phyloP scores from a whole-genome alignment of 768 basidiomycete genomes.

The Trichaptum fuscoviolaceum region DNA sequence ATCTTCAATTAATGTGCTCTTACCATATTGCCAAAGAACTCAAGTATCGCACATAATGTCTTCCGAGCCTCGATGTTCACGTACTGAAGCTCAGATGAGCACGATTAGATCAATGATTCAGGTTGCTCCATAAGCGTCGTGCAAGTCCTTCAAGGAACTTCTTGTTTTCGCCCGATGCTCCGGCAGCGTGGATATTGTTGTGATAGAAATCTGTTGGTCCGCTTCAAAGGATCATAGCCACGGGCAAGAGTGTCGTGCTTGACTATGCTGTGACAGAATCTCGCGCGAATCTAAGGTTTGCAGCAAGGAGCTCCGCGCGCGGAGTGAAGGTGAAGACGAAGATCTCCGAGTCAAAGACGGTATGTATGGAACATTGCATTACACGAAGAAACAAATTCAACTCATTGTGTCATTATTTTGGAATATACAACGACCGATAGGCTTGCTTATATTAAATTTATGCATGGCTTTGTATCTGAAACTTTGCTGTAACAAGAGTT shows the following conservation, averaged over 20 bases:
- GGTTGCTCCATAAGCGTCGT: too few relatives aligned
- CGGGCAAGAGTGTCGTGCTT: constrained; percentile 39
- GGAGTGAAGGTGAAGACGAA: constrained; percentile 67
- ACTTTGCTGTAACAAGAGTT: constrained; percentile 58
- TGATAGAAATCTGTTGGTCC: constrained; percentile 41
- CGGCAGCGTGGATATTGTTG: too few relatives aligned
- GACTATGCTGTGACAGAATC: constrained; percentile 64
- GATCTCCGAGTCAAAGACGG: constrained; percentile 85
- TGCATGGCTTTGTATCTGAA: constrained; percentile 60
- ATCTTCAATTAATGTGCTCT: too few relatives aligned
- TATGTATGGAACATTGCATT: constrained; percentile 23
- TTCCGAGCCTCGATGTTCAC: too few relatives aligned
- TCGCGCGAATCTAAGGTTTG: constrained; percentile 62
- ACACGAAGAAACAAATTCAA: neutral
- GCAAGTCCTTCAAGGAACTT: too few relatives aligned
- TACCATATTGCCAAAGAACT: too few relatives aligned
- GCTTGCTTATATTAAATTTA: constrained; percentile 75
- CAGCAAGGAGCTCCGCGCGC: constrained; percentile 81
- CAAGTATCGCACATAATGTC: too few relatives aligned
- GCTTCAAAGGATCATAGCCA: constrained; percentile 73
- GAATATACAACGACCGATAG: constrained; percentile 64
- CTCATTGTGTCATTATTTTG: constrained; percentile 10
- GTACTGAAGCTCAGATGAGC: too few relatives aligned
- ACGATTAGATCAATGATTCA: too few relatives aligned
- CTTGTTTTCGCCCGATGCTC: too few relatives aligned